Evolutionary conservation across 768 basidiomycete genomes (phyloP), one percentile per base, ranked within the genome.

Genomic region (Termitomyces sp.): DNA sequence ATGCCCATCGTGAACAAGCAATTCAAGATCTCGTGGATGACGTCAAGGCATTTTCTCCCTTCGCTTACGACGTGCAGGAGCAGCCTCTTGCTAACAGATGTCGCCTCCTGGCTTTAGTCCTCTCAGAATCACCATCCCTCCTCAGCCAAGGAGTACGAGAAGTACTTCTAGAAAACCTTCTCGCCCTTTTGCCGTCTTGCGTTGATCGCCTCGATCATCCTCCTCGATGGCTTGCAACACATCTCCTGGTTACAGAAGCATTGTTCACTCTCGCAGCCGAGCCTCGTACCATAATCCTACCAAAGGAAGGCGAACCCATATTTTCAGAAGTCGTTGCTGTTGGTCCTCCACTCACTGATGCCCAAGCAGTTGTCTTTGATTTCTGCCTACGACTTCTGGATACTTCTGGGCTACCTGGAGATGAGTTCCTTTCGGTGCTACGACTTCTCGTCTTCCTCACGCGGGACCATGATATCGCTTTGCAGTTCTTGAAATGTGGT

Each of bases 201-300:
- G 72, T 73, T 45, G 80, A 83, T 44, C 56, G 54, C 55, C 73
- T 77, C 2, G 80, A 79, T n/a, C 81, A 82, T 52, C 77, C 82
- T 32, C 94, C 96, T 9, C 86, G 83, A 65, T 99, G 97, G 97
- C 80, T 96, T 5, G 86, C 94, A 1, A 81, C 91, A 2, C 85
- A 89, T 64, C 77, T 98, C 13, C 81, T 97, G 13, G 89, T 95
- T 51, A 86, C 87, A 6, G 94, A 99, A 67, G 84, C 88, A 18
- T 73, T 98, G 47, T 79, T 98, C 33, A 85, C 85, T 18, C 74
- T 88, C 20, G 83, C 87, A 1, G 89, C 91, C 51, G 88, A 88
- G 43, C 87, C 94, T 55, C 77, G 80, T 49, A 64, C 78, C 3
- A 82, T 90, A 57, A 70, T 78, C 5, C 65, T 90, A 7, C 90